phyloP scores from a whole-genome alignment of 2,329 filamentous ascomycete species.

The Ramichloridium luteum region DNA sequence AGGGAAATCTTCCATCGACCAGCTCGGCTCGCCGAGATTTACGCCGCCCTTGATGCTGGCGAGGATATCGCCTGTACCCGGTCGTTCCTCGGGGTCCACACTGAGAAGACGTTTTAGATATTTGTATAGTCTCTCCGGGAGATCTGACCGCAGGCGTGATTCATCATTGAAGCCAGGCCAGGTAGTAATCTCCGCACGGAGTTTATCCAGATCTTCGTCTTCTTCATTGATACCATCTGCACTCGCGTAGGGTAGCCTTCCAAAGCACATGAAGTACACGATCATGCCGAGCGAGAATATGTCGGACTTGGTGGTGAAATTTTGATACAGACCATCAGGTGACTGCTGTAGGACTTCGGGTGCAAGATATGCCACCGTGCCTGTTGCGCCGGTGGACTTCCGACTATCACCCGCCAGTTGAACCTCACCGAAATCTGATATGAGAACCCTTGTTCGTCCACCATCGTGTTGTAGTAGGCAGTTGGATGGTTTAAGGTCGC shows the following conservation, averaged over 20 bases:
- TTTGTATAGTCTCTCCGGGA: slow-evolving; percentile 75
- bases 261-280: slow-evolving; percentile 95
- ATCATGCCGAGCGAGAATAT: slow-evolving; percentile 99
- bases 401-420: slow-evolving; percentile 70
- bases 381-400: slow-evolving; percentile 85
- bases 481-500: slow-evolving; percentile 92
- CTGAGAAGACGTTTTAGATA: slow-evolving; percentile 72
- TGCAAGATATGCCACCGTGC: slow-evolving; percentile 94
- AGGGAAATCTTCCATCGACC: slow-evolving; percentile 14
- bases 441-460: slow-evolving; percentile 62
- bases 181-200: slow-evolving; percentile 71
- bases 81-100: slow-evolving; percentile 61
- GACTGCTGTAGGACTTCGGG: slow-evolving; percentile 70
- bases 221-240: slow-evolving; percentile 83
- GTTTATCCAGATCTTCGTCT: slow-evolving; percentile 73
- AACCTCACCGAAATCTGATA: slow-evolving; percentile 96
- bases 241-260: slow-evolving; percentile 68
- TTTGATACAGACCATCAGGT: slow-evolving; percentile 61
- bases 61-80: slow-evolving; percentile 76
- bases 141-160: slow-evolving; percentile 55
- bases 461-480: slow-evolving; percentile 69
- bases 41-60: slow-evolving; percentile 56
- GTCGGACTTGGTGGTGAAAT: slow-evolving; percentile 94
- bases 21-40: slow-evolving; percentile 20
- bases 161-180: slow-evolving; percentile 70